A percentile compares a stretch with the other conserved stretches of the same genome.
Conservation (phyloP, 2,329 filamentous ascomycete genomes). For the Calonectria ilicicola region DNA sequence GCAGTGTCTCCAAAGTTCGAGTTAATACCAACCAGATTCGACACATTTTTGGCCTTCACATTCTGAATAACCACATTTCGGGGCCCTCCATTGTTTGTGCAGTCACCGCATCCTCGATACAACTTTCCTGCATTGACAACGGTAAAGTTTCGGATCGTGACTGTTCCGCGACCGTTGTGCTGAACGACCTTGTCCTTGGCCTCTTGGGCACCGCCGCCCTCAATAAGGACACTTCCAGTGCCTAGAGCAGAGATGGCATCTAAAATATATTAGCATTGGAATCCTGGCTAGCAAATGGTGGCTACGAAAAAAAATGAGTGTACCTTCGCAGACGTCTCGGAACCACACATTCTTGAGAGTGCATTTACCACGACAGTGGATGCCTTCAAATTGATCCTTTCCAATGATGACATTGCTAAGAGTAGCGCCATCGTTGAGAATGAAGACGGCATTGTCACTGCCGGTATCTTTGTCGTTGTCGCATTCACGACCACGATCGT, state of each 20-base stretch:
- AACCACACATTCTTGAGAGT: conserved; percentile 52
- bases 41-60: conserved; percentile 38
- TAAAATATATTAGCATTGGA: background rate
- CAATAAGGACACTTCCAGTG: conserved; percentile 1
- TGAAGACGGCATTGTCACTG: conserved; percentile 23
- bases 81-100: conserved; percentile 40
- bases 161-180: conserved; percentile 38
- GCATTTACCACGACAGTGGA: conserved; percentile 43
- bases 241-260: conserved; percentile 17
- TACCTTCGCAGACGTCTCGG: conserved; percentile 50
- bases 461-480: conserved; percentile 6
- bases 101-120: conserved; percentile 35
- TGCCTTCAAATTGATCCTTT: conserved; percentile 36
- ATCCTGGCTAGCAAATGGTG: too few relatives aligned
- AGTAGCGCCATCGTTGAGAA: conserved; percentile 22
- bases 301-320: too few relatives aligned
- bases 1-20: conserved; percentile 38
- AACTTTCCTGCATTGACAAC: conserved; percentile 27
- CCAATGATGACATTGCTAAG: conserved; percentile 27
- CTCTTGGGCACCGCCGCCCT: conserved; percentile 37
- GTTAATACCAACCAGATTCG: conserved; percentile 38
- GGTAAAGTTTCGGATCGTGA: conserved; percentile 36
- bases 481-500: conserved; percentile 13
- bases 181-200: conserved; percentile 40
- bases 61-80: conserved; percentile 26